Percentiles rank a stretch among this genome's conserved stretches.
Conservation (phyloP, 2,329 filamentous ascomycete species). For the Amylocarpus encephaloides region DNA sequence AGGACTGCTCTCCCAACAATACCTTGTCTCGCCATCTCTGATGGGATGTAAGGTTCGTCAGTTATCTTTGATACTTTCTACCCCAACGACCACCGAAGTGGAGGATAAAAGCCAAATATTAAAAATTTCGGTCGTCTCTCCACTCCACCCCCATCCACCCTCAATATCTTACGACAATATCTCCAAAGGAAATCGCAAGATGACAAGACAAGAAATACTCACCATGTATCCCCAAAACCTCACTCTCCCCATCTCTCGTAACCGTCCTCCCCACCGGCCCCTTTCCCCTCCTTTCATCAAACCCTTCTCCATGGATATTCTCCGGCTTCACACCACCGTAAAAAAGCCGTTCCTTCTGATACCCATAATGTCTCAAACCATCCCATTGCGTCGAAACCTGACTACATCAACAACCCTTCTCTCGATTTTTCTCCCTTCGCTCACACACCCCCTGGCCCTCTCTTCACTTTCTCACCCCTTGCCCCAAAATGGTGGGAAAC, state of each 20-base stretch:
- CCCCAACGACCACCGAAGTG: no score
- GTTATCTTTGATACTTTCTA: background rate
- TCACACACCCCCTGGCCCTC: no score
- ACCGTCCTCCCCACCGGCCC: background rate
- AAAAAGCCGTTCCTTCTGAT: conserved; percentile 38
- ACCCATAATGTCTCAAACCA: conserved; percentile 45
- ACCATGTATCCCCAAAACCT: conserved; percentile 2
- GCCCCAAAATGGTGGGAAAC: conserved; percentile 34
- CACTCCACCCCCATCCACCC: no score
- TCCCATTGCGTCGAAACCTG: conserved; percentile 42
- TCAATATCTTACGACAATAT: no score
- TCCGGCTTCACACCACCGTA: conserved; percentile 36
- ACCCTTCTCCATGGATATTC: conserved; percentile 18
- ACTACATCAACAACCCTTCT: background rate
- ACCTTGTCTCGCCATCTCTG: conserved; percentile 28
- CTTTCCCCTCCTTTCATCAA: background rate
- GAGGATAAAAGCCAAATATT: background rate
- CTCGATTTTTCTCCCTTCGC: no score
- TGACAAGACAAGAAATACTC: no score
- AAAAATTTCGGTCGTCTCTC: no score
- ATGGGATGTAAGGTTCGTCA: background rate
- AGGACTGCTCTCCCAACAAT: conserved; percentile 51
- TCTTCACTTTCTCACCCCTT: no score
- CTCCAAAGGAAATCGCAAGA: background rate
- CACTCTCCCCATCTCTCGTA: background rate